Evolutionary conservation across 2,329 filamentous ascomycete species (phyloP), one percentile per base, ranked within the genome.

Genomic region (Leptographium flavum): DNA sequence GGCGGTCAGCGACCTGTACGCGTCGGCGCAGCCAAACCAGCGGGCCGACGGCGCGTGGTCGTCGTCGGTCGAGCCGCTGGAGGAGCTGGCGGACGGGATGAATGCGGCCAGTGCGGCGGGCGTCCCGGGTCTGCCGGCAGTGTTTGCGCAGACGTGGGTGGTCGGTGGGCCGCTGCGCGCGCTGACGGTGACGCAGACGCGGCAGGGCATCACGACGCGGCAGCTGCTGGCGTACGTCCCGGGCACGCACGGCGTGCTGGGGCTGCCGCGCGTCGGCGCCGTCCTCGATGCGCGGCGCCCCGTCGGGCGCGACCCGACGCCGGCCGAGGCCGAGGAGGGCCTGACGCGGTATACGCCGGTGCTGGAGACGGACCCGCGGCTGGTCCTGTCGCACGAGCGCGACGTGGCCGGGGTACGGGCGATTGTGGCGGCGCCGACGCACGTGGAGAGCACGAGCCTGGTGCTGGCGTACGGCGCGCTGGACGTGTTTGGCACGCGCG

Each of bases 371-470:
- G 87, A 95, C 55, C 82, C 87, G 0, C 82, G 83, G 52, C 80
- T 79, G 65, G 73, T 84, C 46, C 64, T 95, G 39, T 86, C 83
- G 27, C 50, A 53, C 43, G 46, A 43, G 45, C 50, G 53, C 28
- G 49, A 47, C 31, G 46, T 53, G 22, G 22, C 39, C 2, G 87
- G 87, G 6, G 73, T 94, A 36, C 69, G 74, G 48, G 68, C 76
- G 39, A 77, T 96, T 19, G 73, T 90, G 27, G 79, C 87, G 0
- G 75, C 75, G 17, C 84, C 88, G 0, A 84, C 87, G 1, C 62
- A 87, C 5, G 73, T 98, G 27, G 92, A 98, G 67, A 95, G 88
- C 63, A 96, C 92, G 1, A 90, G 83, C 55, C 62, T 96, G 45
- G 74, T 98, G 13, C 82, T 95, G 56, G 87, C 87, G 0, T 94